Percentiles rank a stretch among this genome's conserved stretches.
Evolutionary conservation across 805 yeast species (phyloP).

Genomic region (Kregervanrija pseudodelftensis): DNA sequence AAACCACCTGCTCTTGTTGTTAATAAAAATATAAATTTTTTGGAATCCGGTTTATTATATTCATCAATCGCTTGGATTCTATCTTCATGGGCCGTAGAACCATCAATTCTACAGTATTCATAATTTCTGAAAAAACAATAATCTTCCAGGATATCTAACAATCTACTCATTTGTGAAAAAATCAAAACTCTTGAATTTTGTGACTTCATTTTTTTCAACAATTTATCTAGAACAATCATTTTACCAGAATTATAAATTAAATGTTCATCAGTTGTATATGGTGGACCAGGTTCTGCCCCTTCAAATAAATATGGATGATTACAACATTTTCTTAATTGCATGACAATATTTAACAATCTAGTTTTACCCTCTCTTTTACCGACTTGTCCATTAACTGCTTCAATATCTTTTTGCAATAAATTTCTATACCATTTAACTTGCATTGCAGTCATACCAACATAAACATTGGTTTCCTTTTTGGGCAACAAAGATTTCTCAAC

Average conservation of each 20-base stretch:
- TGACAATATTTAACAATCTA: constrained; percentile 82
- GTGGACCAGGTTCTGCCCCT: constrained; percentile 99
- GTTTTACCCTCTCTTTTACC: constrained; percentile 93
- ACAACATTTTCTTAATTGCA: constrained; percentile 95
- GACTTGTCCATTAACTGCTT: constrained; percentile 93
- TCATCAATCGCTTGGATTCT: constrained; percentile 90
- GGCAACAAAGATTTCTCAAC: constrained; percentile 89
- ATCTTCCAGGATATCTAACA: constrained; percentile 86
- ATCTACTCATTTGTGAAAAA: constrained; percentile 89
- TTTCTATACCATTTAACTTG: constrained; percentile 88
- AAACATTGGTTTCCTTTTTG: constrained; percentile 81
- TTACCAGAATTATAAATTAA: constrained; percentile 85
- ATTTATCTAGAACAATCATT: constrained; percentile 80
- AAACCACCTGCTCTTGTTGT: constrained; percentile 97
- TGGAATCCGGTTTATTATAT: constrained; percentile 74
- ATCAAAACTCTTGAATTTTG: constrained; percentile 87
- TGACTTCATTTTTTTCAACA: constrained; percentile 59
- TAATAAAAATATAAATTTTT: constrained; percentile 74
- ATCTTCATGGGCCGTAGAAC: constrained; percentile 88
- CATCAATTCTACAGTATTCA: constrained; percentile 88
- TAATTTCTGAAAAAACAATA: constrained; percentile 80
- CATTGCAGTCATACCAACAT: constrained; percentile 94
- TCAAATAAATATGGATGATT: constrained; percentile 96
- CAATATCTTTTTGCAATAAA: constrained; percentile 84
- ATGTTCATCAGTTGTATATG: constrained; percentile 93